Evolutionary conservation across 106 monocot species (phyloP), one percentile per base, ranked within the genome.

Genomic region (Acorus calamus): DNA sequence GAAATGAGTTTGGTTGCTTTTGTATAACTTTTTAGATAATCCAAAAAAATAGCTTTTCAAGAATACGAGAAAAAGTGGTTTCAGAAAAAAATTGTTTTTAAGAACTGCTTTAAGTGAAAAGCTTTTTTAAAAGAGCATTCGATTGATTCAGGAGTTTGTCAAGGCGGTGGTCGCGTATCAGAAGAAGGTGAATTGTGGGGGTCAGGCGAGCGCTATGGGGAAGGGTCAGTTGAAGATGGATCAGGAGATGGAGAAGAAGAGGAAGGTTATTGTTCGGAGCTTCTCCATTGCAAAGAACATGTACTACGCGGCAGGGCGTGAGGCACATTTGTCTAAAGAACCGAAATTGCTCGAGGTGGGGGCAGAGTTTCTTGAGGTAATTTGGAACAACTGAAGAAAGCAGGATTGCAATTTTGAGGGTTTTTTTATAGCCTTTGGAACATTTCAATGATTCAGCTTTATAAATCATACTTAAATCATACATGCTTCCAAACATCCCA

Each of bases 111-210:
- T 28, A 28, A 28, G 28, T 28, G 28, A 28, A 28, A 28, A 28
- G 28, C 28, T 28, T 28, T 28, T 28, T 28, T 28, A 28, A 28
- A n/a, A 28, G 28, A 28, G 28, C 28, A 28, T 28, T 28, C 1
- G 28, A 28, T 28, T 28, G 28, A 28, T 28, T 28, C 14, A 93
- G 94, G 90, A 87, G 54, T 96, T 96, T 55, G 90, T 82, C 42
- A 83, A 79, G 59, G 90, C 94, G 4, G 94, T 91, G 53, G 72
- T 74, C 8, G 78, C 90, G 3, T 96, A 96, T 50, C 84, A 83
- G 63, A 87, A 78, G 72, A 96, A 84, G 72, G 78, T 81, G 7
- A 88, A 74, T 52, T 59, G 70, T 66, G 56, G 62, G 6, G 10
- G 12, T 0, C 59, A 66, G 11, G 53, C 48, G 49, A 28, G 28